A percentile compares a stretch with the other conserved stretches of the same genome.
Conservation (phyloP, 495 filamentous ascomycete species). For the Podospora fimiseda region DNA sequence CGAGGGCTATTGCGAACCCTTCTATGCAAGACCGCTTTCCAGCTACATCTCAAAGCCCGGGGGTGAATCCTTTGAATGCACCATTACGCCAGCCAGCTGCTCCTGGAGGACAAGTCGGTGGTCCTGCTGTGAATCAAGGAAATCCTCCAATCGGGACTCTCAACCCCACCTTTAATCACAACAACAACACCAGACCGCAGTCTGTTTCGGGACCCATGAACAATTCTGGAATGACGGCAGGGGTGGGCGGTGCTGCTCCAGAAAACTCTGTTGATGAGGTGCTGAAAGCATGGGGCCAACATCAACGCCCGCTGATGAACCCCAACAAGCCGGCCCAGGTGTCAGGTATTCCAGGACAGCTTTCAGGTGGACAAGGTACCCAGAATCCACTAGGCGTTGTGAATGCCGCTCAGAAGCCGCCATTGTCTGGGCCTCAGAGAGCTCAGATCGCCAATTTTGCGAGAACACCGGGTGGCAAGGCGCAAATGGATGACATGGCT, state of each 20-base stretch:
- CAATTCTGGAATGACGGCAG: constrained; percentile 14
- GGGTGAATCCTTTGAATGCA: constrained; percentile 44
- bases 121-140: constrained; percentile 33
- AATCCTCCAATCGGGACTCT: constrained; percentile 29
- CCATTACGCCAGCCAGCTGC: constrained; percentile 41
- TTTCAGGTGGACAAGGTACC: constrained; percentile 11
- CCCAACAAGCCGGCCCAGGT: constrained; percentile 15
- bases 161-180: constrained; percentile 28
- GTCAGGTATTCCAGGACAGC: constrained; percentile 18
- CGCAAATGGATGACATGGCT: constrained; percentile 35
- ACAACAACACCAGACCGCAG: constrained; percentile 24
- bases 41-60: constrained; percentile 45
- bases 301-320: constrained; percentile 13
- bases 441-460: constrained; percentile 16
- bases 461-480: constrained; percentile 16
- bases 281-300: constrained; percentile 19
- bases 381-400: constrained; percentile 18
- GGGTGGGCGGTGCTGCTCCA: constrained; percentile 29
- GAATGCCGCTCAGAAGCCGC: constrained; percentile 8
- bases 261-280: constrained; percentile 7
- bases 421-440: not conserved
- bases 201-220: constrained; percentile 18
- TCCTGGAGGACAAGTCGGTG: constrained; percentile 33
- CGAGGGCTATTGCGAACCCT: constrained; percentile 13
- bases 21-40: constrained; percentile 41